Conservation (phyloP, 148 eudicot species). For the Dysphania ambrosioides region DNA sequence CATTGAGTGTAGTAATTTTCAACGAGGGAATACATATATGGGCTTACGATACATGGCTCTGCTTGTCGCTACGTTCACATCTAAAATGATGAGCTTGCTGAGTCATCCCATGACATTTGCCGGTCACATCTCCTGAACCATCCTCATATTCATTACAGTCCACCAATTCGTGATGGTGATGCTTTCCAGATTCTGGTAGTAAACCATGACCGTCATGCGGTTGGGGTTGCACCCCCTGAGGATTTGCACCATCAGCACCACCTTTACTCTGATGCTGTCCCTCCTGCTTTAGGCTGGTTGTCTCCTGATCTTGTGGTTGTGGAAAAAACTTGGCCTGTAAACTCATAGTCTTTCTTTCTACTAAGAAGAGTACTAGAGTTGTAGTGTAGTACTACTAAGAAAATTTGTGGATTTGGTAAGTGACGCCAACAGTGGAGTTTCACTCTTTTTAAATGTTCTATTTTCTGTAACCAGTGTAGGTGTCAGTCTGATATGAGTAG, state of each 20-base stretch:
- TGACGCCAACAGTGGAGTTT: neutral
- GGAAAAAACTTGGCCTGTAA: neutral
- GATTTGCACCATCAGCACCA: neutral
- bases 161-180: conserved; percentile 13
- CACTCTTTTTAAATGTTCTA: neutral
- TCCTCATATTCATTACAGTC: conserved; percentile 13
- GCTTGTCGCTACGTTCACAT: conserved; percentile 8
- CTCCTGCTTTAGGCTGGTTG: neutral
- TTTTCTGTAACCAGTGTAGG: neutral
- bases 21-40: no score
- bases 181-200: neutral
- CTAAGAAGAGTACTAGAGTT: no score
- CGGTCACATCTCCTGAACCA: conserved; percentile 16
- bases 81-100: conserved; percentile 26
- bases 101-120: conserved; percentile 15
- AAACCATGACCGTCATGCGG: neutral
- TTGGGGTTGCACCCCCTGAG: neutral
- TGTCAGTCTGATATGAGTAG: neutral
- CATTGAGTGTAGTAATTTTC: no score
- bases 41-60: neutral
- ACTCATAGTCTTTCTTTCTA: neutral
- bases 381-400: no score
- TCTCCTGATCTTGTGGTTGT: neutral
- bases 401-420: neutral
- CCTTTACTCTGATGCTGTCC: neutral